Base-by-base conservation (phyloP, 2,329 filamentous ascomycete genomes). In the Dactylellina drechsleri region DNA sequence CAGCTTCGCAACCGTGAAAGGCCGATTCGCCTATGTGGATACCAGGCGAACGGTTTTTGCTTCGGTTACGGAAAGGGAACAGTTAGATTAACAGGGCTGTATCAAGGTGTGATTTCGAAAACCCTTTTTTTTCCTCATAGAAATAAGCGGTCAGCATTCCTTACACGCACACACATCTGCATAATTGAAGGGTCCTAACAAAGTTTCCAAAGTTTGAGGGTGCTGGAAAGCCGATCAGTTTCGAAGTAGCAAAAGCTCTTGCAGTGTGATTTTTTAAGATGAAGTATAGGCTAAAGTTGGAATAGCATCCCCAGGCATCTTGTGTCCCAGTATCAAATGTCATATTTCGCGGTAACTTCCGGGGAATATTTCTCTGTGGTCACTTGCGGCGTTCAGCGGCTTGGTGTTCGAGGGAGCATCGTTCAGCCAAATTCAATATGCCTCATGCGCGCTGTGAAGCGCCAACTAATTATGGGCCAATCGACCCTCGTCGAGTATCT, bases 361-460 rank as follows among this genome's bases (percentile, higher is more conserved):
- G 66, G 59, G 45, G 52, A 20, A 53, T 47, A 28, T 43, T 53
- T 28, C 31, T 49, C 47, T 26, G 26, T 65, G 26, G 40, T 41
- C 53, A 50, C 52, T 60, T 75, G 71, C 64, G 71, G 64, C 64
- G 64, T 68, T 58, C 64, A 66, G 71, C 71, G 64, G 64, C 71
- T 64, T 70, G 50, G 61, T 40, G 41, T 40, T 67, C 36, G 58
- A 6, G 13, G 59, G 43, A 54, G 50, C 18, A 52, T 53, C 41
- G 57, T 65, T 68, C 57, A 59, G 64, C 64, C 56, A 62, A 57
- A 65, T 67, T 54, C 71, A 68, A 68, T 64, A 64, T 75, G 65
- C 71, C 71, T 64, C 64, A 67, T 75, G 64, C 58, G 64, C 64
- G 65, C 52, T 26, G 52, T 59, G 64, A 67, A 68, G 58, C 64